Evolutionary conservation across 495 filamentous ascomycete genomes (phyloP).

Genomic region (Lophiotrema nucula): DNA sequence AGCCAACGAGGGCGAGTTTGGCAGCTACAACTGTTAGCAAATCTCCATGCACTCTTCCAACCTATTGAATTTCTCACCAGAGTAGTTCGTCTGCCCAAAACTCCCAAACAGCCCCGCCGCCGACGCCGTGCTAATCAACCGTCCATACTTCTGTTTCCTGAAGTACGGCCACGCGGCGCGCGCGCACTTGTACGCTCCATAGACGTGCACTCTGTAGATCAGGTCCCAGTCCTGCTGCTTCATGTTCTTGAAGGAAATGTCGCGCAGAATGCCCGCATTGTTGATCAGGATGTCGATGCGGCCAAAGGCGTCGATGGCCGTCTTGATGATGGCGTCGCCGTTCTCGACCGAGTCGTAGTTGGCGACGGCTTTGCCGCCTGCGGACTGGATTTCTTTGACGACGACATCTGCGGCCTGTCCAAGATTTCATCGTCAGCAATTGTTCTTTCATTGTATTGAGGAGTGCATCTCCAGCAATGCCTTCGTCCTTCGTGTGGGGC

Average conservation of each 20-base stretch:
- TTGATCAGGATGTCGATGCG: slow-evolving; percentile 94
- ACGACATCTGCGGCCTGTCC: slow-evolving; percentile 83
- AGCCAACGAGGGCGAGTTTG: slow-evolving; percentile 93
- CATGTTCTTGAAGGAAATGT: slow-evolving; percentile 99
- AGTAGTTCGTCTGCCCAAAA: slow-evolving; percentile 98
- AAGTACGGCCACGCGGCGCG: slow-evolving; percentile 97
- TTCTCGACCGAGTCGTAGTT: slow-evolving; percentile 98
- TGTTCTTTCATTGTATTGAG: no score
- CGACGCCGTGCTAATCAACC: slow-evolving; percentile 93
- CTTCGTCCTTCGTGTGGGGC: no score
- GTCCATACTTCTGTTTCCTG: slow-evolving; percentile 96
- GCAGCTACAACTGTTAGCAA: slow-evolving; percentile 63
- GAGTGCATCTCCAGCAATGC: no score
- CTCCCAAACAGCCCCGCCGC: slow-evolving; percentile 92
- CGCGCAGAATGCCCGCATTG: slow-evolving; percentile 95
- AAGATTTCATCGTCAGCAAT: no score
- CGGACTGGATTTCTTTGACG: slow-evolving; percentile 87
- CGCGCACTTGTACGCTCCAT: slow-evolving; percentile 95
- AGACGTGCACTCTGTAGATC: slow-evolving; percentile 88
- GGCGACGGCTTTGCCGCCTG: slow-evolving; percentile 93
- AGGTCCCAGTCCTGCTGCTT: slow-evolving; percentile 96
- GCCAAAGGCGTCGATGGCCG: slow-evolving; percentile 88
- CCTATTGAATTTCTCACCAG: no score
- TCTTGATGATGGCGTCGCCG: slow-evolving; percentile 94
- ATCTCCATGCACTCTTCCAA: no score